Percentiles rank a stretch among this genome's conserved stretches.
phyloP scores from a whole-genome alignment of 495 filamentous ascomycete species.

The Bryoglossum gracile region DNA sequence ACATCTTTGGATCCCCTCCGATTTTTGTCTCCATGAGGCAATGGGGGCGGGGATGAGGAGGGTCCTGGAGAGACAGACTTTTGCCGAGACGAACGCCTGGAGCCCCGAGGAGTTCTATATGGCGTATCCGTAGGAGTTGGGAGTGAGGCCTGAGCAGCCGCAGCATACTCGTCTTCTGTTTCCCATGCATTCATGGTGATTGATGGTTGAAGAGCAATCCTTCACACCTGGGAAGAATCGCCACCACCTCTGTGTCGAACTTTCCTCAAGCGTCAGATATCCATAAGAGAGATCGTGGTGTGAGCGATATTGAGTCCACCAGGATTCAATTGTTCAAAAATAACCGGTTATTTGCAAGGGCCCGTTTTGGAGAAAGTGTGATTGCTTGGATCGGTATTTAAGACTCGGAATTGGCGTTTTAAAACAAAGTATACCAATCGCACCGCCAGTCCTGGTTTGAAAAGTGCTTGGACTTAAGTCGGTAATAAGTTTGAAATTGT shows the following conservation, averaged over 20 bases:
- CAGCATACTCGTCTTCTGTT: slow-evolving; percentile 48
- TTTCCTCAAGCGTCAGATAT: slow-evolving; percentile 14
- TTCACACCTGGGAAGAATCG: slow-evolving; percentile 2
- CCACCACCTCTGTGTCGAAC: not conserved
- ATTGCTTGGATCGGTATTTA: slow-evolving; percentile 3
- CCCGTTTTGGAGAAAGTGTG: slow-evolving; percentile 10
- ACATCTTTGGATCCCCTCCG: slow-evolving; percentile 50
- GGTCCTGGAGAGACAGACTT: slow-evolving; percentile 52
- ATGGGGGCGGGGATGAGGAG: slow-evolving; percentile 56
- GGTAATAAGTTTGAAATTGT: slow-evolving; percentile 11
- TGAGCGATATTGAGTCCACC: not conserved
- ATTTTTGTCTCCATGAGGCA: slow-evolving; percentile 40
- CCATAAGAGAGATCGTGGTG: not conserved
- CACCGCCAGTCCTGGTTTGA: not conserved
- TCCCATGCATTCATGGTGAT: slow-evolving; percentile 42
- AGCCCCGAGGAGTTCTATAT: slow-evolving; percentile 50
- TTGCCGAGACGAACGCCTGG: slow-evolving; percentile 30
- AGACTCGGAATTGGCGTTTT: slow-evolving; percentile 3
- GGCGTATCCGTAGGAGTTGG: slow-evolving; percentile 63
- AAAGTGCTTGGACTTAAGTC: slow-evolving; percentile 17
- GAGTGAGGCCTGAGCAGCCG: slow-evolving; percentile 42
- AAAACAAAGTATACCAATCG: no score
- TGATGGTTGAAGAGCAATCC: not conserved
- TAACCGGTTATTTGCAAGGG: not conserved
- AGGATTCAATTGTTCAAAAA: not conserved